Percentiles rank a stretch among this genome's conserved stretches.
Conservation (phyloP, 1,284 basidiomycete genomes). For the Cryptococcus depauperatus region DNA sequence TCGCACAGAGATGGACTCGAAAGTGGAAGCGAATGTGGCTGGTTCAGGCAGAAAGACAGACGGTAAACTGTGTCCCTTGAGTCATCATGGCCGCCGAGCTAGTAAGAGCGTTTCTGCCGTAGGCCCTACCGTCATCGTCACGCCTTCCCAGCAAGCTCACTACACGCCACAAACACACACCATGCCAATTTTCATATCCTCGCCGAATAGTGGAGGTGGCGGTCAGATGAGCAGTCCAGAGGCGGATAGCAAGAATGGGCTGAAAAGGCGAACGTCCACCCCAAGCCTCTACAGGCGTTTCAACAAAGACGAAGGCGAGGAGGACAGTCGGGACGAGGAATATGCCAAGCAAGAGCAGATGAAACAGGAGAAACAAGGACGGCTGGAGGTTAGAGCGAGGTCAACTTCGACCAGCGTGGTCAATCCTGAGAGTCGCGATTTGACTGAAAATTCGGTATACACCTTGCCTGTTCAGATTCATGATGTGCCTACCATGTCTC, state of each 20-base stretch:
- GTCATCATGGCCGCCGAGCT: constrained; percentile 3
- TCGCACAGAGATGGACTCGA: neutral
- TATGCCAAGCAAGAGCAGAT: constrained; percentile 1
- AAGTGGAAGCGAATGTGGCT: too few relatives aligned
- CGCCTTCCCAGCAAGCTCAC: constrained; percentile 7
- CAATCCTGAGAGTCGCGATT: constrained; percentile 18
- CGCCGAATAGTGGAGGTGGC: neutral
- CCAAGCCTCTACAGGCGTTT: constrained; percentile 19
- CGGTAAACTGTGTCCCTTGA: neutral
- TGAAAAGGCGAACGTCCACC: constrained; percentile 38
- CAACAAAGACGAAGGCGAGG: constrained; percentile 13
- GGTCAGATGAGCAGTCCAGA: constrained; percentile 1
- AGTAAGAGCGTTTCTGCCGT: constrained; percentile 12
- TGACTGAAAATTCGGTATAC: constrained; percentile 10
- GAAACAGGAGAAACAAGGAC: constrained; percentile 11
- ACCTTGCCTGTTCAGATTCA: neutral
- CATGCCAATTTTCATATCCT: neutral
- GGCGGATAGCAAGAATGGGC: constrained; percentile 1
- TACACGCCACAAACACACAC: constrained; percentile 11
- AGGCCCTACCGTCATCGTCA: constrained; percentile 5
- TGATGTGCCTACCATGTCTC: constrained; percentile 11
- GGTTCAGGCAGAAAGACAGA: neutral
- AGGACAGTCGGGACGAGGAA: constrained; percentile 1
- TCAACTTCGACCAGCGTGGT: constrained; percentile 40
- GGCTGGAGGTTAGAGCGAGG: constrained; percentile 29